Conservation (phyloP, 768 basidiomycete species). For the Royoungia palumana region DNA sequence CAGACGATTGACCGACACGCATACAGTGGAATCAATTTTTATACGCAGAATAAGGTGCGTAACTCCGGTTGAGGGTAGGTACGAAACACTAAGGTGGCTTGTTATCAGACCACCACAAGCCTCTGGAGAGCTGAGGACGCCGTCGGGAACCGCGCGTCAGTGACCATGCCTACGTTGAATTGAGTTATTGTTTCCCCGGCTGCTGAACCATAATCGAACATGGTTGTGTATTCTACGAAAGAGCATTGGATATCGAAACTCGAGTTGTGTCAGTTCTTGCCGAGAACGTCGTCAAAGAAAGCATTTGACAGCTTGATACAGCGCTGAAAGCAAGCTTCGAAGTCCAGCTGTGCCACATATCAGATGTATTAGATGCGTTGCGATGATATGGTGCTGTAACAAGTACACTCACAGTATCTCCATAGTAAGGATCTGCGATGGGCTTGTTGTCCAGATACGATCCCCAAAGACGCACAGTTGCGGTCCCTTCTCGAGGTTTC, state of each 20-base stretch:
- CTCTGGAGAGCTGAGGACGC: conserved; percentile 91
- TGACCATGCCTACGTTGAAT: conserved; percentile 80
- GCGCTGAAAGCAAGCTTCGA: conserved; percentile 76
- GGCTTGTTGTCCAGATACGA: conserved; percentile 66
- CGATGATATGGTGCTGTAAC: background rate
- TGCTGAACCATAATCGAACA: background rate
- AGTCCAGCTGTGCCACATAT: conserved; percentile 50
- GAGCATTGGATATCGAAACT: background rate
- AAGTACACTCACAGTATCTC: conserved; percentile 53
- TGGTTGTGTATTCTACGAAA: conserved; percentile 7
- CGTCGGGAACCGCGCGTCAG: conserved; percentile 71
- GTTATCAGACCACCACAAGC: conserved; percentile 76
- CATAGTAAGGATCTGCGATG: conserved; percentile 87
- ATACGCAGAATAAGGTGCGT: conserved; percentile 86
- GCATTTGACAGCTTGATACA: conserved; percentile 73
- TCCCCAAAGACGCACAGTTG: conserved; percentile 75
- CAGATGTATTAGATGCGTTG: conserved; percentile 1
- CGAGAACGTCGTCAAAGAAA: conserved; percentile 66
- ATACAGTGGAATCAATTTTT: conserved; percentile 85
- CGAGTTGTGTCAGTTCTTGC: conserved; percentile 22
- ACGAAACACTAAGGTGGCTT: conserved; percentile 3
- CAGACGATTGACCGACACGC: background rate
- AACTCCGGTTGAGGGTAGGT: background rate
- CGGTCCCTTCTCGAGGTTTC: conserved; percentile 51
- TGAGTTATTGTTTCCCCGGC: conserved; percentile 8